Base-by-base conservation (phyloP, 2,329 filamentous ascomycete genomes). In the Colletotrichum lupini region DNA sequence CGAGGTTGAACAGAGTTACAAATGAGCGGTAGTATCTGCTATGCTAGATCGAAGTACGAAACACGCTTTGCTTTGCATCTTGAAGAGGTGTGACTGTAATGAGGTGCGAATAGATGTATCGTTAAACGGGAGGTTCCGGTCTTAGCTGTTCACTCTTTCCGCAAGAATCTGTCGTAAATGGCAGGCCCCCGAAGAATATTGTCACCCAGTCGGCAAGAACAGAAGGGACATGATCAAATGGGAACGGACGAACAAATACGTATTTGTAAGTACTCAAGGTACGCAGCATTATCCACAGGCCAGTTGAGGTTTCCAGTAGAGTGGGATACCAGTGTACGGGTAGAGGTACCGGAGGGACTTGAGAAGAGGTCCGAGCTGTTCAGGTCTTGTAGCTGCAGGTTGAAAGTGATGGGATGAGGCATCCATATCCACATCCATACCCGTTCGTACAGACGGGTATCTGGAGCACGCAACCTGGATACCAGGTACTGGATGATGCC, bases 221-320 rank as follows among this genome's bases (percentile, higher is more conserved):
- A 11, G 42, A 49, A 11, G 42, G 42, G 19, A 49, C 7, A 49
- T 49, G 42, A 11, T n/a, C 6, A 49, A 22, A 49, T 49, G 42
- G 42, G 19, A 8, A 49, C n/a, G 42, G 16, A 49, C 42, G 19
- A 19, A 42, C 14, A 14, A 19, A 19, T 42, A 19, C 37, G 16
- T 42, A 42, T 19, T 42, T 7, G 3, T 3, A 19, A 19, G 32
- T 35, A 35, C 3, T 35, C 32, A 32, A 32, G 30, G 30, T 32
- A 32, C 30, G 32, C 32, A 35, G 11, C 11, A 35, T 5, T 35
- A 35, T 35, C 32, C 32, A 7, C n/a, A 46, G 56, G n/a, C 56
- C 56, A 53, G 28, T 60, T n/a, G 11, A 14, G 5, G 55, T 67
- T 60, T 53, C 65, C 26, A 35, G 42, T 68, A 63, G 32, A 68